phyloP scores from a whole-genome alignment of 306 rosid genomes.

The Pyrus bretschneideri region DNA sequence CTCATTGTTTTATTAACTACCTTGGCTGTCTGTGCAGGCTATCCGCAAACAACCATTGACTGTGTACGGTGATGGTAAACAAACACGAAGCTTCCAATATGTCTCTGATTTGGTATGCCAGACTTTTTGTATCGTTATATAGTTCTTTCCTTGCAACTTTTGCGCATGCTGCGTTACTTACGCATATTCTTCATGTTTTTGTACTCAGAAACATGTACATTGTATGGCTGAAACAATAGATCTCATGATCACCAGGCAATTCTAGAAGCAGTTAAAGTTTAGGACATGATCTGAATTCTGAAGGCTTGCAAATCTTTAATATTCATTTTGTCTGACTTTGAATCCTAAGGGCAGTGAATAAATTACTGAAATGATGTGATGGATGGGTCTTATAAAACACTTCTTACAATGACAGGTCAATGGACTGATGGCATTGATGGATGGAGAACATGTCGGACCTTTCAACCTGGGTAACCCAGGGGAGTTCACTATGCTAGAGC shows the following conservation, averaged over 20 bases:
- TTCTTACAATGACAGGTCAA: constrained; percentile 49
- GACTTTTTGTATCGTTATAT: background rate
- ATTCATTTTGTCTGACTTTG: background rate
- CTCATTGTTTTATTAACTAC: background rate
- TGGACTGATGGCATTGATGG: constrained; percentile 85
- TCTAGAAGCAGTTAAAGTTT: constrained; percentile 7
- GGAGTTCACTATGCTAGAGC: constrained; percentile 95
- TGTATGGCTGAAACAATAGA: background rate
- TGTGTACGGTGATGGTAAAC: constrained; percentile 95
- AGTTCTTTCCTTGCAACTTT: background rate
- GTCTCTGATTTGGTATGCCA: constrained; percentile 84
- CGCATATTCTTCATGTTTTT: background rate
- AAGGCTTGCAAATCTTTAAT: background rate
- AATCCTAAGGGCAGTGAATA: background rate
- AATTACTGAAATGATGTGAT: background rate
- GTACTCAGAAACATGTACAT: background rate
- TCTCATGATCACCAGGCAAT: constrained; percentile 2
- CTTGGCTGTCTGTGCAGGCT: constrained; percentile 43
- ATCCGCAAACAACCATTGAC: constrained; percentile 89
- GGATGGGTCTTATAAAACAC: background rate
- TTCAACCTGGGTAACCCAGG: constrained; percentile 97
- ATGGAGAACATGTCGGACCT: constrained; percentile 90
- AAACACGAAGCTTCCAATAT: constrained; percentile 95
- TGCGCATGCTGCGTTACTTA: background rate
- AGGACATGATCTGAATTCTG: background rate